phyloP scores from a whole-genome alignment of 2,329 filamentous ascomycete genomes.

The Cercospora janseana region DNA sequence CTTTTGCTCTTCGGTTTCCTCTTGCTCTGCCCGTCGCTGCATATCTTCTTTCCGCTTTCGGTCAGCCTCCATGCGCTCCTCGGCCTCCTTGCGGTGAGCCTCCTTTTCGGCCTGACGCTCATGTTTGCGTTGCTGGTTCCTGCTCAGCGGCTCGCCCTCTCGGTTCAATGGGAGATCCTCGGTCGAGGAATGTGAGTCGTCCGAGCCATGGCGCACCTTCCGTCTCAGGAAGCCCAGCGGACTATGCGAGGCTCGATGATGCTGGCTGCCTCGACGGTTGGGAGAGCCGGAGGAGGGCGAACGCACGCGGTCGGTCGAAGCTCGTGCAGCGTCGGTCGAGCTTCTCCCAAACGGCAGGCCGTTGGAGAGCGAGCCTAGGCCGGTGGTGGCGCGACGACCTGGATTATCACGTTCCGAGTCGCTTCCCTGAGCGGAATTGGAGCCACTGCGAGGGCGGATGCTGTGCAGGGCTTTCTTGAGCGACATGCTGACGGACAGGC shows the following conservation, averaged over 20 bases:
- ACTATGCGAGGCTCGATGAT: conserved; percentile 34
- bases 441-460: conserved; percentile 40
- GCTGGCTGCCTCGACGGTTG: conserved; percentile 29
- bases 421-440: conserved; percentile 27
- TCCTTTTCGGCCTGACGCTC: conserved; percentile 48
- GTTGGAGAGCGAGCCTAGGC: conserved; percentile 30
- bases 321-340: conserved; percentile 22
- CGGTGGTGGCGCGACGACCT: conserved; percentile 23
- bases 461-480: conserved; percentile 50
- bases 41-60: conserved; percentile 50
- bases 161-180: conserved; percentile 47
- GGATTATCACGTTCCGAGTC: conserved; percentile 26
- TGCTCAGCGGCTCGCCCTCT: conserved; percentile 51
- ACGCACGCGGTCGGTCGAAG: conserved; percentile 20
- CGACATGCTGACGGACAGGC: conserved; percentile 30
- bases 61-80: conserved; percentile 47
- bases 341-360: conserved; percentile 26
- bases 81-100: conserved; percentile 44
- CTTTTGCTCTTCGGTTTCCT: conserved; percentile 59
- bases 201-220: conserved; percentile 34
- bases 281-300: conserved; percentile 22
- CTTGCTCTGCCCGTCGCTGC: conserved; percentile 49
- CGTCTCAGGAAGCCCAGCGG: conserved; percentile 37
- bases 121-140: conserved; percentile 51
- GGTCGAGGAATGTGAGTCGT: conserved; percentile 37